Evolutionary conservation across 257 asterid genomes (phyloP), one percentile per base, ranked within the genome.

Genomic region (Solanum acaule): DNA sequence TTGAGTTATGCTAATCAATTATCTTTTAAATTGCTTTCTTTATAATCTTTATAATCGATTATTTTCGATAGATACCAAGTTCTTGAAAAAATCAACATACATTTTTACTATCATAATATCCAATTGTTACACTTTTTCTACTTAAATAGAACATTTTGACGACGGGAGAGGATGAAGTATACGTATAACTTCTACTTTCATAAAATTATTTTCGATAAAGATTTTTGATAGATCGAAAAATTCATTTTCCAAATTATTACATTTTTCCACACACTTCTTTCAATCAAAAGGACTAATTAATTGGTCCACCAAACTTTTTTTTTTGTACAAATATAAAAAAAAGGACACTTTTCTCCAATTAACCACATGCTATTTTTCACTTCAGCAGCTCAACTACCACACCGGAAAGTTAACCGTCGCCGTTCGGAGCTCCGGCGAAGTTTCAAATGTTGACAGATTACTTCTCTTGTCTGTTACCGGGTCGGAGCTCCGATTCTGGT

Each of bases 401-500:
- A 42, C 63, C 63, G n/a, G 71, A n/a, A 6, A 78, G 25, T 33
- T 42, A 78, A 78, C 85, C 85, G 85, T 40, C 25, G 20, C 13
- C 22, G 33, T 77, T 77, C 85, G 85, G 85, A 42, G 85, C 65
- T 78, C 85, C 85, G 61, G 33, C 25, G 38, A 18, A 42, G 9
- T 46, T 27, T 81, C 42, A 46, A 49, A 81, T 81, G 86, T 81
- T 81, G 29, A 1, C 15, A 18, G 68, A 90, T 72, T 91, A 89
- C 70, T 93, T 92, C 86, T 92, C 95, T 88, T 91, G 94, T 75
- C 86, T 91, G 91, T 31, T 70, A 31, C 83, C 52, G 4, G 31
- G 88, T 40, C 84, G 89, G 83, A 86, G 86, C 87, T 90, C 95
- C 86, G 92, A 89, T 83, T 81, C 70, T 11, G 67, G 33, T 25